Evolutionary conservation across 192 early-diverging fungal species (phyloP).

Genomic region (Backusella liffmaniae): DNA sequence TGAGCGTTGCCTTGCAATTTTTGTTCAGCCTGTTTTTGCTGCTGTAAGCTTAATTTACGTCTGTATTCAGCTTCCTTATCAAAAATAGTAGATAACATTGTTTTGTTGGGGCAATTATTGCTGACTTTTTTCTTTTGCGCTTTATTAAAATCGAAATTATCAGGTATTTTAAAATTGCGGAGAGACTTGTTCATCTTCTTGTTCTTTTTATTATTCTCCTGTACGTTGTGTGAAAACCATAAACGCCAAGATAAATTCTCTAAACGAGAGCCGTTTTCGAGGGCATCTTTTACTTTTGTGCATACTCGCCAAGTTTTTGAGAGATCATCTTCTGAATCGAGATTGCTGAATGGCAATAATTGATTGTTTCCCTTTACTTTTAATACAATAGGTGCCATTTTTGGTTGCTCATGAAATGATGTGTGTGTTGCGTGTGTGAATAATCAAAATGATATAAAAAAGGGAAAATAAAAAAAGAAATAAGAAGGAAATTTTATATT

Average conservation of each 20-base stretch:
- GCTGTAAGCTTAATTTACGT: conserved; percentile 2
- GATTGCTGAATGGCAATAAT: conserved; percentile 69
- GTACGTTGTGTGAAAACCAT: conserved; percentile 57
- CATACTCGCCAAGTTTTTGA: conserved; percentile 80
- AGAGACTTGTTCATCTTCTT: not conserved
- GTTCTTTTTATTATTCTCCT: conserved; percentile 11
- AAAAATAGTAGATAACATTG: not conserved
- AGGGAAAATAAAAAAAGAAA: not conserved
- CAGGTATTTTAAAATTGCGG: conserved; percentile 11
- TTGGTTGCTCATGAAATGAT: not conserved
- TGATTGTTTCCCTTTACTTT: conserved; percentile 73
- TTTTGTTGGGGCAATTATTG: not conserved
- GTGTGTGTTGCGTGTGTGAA: conserved; percentile 2
- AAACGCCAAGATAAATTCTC: conserved; percentile 86
- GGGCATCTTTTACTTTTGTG: conserved; percentile 81
- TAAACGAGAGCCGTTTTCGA: conserved; percentile 77
- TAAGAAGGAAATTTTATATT: not conserved
- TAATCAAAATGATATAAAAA: conserved; percentile 1
- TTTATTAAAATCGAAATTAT: conserved; percentile 16
- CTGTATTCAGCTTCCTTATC: conserved; percentile 5
- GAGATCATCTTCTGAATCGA: conserved; percentile 76
- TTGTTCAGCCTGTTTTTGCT: conserved; percentile 8
- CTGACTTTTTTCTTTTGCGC: not conserved
- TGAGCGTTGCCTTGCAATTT: conserved; percentile 5
- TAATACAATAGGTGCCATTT: conserved; percentile 65